phyloP scores from a whole-genome alignment of 116 monocot genomes.

The Cymodocea nodosa region DNA sequence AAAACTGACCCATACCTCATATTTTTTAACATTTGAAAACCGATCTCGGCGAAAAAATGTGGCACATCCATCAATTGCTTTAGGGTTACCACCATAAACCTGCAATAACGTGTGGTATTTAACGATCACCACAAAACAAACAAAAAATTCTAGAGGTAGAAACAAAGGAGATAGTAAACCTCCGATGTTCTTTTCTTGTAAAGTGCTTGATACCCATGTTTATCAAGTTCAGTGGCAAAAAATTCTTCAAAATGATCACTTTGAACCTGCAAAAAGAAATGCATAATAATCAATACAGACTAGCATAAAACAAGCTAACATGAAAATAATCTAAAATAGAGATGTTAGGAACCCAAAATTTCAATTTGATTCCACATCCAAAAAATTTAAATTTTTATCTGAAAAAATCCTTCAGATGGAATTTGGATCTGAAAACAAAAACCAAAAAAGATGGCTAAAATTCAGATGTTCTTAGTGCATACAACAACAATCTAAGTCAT shows the following conservation, averaged over 20 bases:
- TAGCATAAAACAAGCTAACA: too few relatives aligned
- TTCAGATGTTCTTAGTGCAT: too few relatives aligned
- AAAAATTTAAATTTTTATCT: too few relatives aligned
- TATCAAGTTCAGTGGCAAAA: constrained; percentile 93
- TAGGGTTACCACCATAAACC: constrained; percentile 50
- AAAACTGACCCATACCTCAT: constrained; percentile 49
- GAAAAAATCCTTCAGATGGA: too few relatives aligned
- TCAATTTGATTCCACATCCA: too few relatives aligned
- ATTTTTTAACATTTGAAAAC: constrained; percentile 83
- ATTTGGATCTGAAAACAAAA: too few relatives aligned
- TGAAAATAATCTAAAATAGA: too few relatives aligned
- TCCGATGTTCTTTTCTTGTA: constrained; percentile 89
- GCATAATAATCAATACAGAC: too few relatives aligned
- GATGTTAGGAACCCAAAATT: too few relatives aligned
- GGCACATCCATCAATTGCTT: constrained; percentile 72
- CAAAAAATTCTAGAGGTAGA: background rate
- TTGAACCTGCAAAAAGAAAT: constrained; percentile 55
- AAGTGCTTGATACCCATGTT: constrained; percentile 88
- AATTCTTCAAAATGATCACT: constrained; percentile 89
- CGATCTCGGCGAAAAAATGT: constrained; percentile 78
- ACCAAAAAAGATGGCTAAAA: too few relatives aligned
- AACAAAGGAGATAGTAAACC: constrained; percentile 19
- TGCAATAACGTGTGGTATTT: background rate
- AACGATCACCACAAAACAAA: background rate
- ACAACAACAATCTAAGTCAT: too few relatives aligned